A percentile compares a stretch with the other conserved stretches of the same genome.
Conservation (phyloP, 768 basidiomycete species). For the Mycena crocata region DNA sequence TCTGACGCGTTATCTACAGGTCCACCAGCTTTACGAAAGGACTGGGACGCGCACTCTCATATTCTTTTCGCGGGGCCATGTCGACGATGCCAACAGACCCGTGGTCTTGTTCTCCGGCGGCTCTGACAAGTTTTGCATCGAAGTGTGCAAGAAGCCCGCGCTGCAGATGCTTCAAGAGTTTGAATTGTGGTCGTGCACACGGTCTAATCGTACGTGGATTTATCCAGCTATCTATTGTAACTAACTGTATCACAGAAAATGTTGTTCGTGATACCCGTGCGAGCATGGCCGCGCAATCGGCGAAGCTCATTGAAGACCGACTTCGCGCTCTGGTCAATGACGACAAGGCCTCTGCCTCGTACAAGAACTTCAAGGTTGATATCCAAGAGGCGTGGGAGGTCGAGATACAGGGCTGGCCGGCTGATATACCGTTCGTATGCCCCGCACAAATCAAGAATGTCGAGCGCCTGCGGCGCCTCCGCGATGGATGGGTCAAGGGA, state of each 20-base stretch:
- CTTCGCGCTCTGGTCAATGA: background rate
- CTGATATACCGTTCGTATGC: background rate
- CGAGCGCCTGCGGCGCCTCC: background rate
- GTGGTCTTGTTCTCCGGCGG: background rate
- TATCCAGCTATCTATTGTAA: background rate
- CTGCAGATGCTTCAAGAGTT: background rate
- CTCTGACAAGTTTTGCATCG: background rate
- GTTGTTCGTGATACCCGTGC: background rate
- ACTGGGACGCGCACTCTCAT: background rate
- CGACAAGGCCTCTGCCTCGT: background rate
- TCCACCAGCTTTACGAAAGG: background rate
- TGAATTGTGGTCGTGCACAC: background rate
- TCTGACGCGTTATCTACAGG: too few relatives aligned
- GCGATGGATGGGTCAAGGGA: background rate
- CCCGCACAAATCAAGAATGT: background rate
- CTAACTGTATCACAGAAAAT: background rate
- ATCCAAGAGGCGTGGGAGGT: background rate
- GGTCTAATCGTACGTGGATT: background rate
- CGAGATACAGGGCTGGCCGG: background rate
- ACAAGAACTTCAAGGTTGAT: background rate
- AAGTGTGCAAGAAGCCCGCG: background rate
- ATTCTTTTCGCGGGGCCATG: background rate
- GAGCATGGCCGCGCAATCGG: background rate
- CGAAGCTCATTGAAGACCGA: background rate
- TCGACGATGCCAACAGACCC: background rate